Evolutionary conservation across 495 filamentous ascomycete species (phyloP), one percentile per base, ranked within the genome.

Genomic region (Letharia lupina): DNA sequence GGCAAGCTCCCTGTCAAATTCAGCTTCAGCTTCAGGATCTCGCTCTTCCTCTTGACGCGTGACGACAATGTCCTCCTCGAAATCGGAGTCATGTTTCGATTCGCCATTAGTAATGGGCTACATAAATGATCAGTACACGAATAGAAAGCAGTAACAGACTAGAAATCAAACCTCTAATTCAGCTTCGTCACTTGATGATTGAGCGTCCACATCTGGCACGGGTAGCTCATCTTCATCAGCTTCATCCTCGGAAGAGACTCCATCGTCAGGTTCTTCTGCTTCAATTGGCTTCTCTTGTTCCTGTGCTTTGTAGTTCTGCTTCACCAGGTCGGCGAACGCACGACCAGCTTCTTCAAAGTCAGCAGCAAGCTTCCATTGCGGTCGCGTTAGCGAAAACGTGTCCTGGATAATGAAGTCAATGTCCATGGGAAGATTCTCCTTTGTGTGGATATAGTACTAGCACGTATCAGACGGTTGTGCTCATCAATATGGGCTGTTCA

Each of bases 391-490:
- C 28, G 87, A 83, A 75, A 88, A 97, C 1, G 90, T 93, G 75
- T 99, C 94, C 73, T 97, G 94, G 37, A 97, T 84, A 52, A 96
- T 87, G 76, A 98, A 99, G 68, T 99, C 94, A 62, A 97, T 87
- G 71, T 98, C 94, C 91, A 98, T 96, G 3, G 94, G 95, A 52
- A 96, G 74, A 3, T 89, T 82, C 15, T 95, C 90, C 75, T 99
- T 99, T n/a, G 89, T 90, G 71, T 87, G 86, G 67, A 96, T 88
- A 79, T 99, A 99, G 73, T 96, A 97, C 84, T 93, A 62, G 10
- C 23, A n/a, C 13, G 40, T 54, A 52, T 73, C 63, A 76, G 72
- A 70, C 65, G 70, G 41, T 61, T 48, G 42, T 20, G 31, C 15
- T 35, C 39, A 52, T 31, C n/a, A 61, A 33, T 4, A 48, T 3